A percentile compares a stretch with the other conserved stretches of the same genome.
These are phyloP conservation scores for Trypanosomatidae sp. DNA, from an alignment of 208 protist species.

Conservation along the genomic window DNA sequence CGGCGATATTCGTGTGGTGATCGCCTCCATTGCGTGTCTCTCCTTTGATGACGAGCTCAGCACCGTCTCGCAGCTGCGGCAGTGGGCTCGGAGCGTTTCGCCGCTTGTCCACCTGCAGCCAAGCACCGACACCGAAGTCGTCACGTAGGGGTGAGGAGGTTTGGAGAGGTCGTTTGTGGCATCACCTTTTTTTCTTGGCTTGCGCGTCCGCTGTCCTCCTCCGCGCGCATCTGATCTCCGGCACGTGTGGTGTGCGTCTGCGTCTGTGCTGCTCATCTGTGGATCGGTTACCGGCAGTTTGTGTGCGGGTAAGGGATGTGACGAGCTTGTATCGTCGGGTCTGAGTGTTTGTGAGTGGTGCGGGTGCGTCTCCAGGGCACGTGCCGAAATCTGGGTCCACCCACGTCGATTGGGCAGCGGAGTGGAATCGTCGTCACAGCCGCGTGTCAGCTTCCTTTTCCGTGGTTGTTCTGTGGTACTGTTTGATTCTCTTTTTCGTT, in stretches of 20 bases:
- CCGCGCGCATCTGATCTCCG: neutral
- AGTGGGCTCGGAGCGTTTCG: slow-evolving; percentile 22
- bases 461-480: no score
- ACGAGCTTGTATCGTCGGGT: neutral
- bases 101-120: slow-evolving; percentile 19
- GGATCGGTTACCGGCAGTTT: neutral
- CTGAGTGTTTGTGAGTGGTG: neutral
- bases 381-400: neutral
- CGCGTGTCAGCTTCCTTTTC: neutral
- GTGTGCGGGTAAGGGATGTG: neutral
- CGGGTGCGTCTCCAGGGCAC: neutral
- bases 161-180: neutral
- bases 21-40: slow-evolving; percentile 9
- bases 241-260: neutral
- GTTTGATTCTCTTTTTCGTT: neutral
- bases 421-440: neutral
- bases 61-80: slow-evolving; percentile 18
- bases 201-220: neutral
- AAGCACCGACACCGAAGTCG: slow-evolving; percentile 30
- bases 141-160: slow-evolving; percentile 8
- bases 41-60: slow-evolving; percentile 28
- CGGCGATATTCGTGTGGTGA: slow-evolving; percentile 3
- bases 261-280: neutral
- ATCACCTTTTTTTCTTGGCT: neutral
- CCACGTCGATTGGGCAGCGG: neutral